phyloP scores from a whole-genome alignment of 192 early-diverging fungal species.

The Umbelopsis ramanniana region DNA sequence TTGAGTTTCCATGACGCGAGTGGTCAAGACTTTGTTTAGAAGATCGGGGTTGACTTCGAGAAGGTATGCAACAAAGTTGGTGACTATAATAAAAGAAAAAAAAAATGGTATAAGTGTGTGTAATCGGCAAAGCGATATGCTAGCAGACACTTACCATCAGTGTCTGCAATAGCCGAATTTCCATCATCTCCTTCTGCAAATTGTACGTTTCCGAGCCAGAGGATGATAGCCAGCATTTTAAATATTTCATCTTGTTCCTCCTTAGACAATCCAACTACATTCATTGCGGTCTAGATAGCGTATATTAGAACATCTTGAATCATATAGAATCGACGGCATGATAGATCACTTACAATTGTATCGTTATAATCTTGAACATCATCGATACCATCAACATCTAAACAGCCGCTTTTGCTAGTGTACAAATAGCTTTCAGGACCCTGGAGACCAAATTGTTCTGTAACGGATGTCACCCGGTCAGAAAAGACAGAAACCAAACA shows the following conservation, averaged over 20 bases:
- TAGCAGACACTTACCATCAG: slow-evolving; percentile 47
- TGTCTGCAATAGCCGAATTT: slow-evolving; percentile 63
- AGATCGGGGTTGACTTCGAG: slow-evolving; percentile 65
- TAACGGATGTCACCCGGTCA: background rate
- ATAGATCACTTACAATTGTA: slow-evolving; percentile 64
- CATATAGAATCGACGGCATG: too few relatives aligned
- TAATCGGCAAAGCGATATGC: background rate
- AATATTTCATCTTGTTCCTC: slow-evolving; percentile 87
- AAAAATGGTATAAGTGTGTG: background rate
- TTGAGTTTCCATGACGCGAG: slow-evolving; percentile 74
- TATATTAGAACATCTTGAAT: too few relatives aligned
- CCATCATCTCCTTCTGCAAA: slow-evolving; percentile 87
- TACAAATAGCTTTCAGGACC: slow-evolving; percentile 81
- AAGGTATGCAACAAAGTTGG: slow-evolving; percentile 74
- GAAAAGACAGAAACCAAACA: background rate
- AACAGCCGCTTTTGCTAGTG: slow-evolving; percentile 72
- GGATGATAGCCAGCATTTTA: slow-evolving; percentile 89
- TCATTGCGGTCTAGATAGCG: slow-evolving; percentile 76
- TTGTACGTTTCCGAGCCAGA: slow-evolving; percentile 95
- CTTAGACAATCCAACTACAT: slow-evolving; percentile 82
- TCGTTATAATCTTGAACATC: slow-evolving; percentile 86
- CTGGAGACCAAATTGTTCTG: slow-evolving; percentile 68
- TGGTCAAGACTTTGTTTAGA: slow-evolving; percentile 68
- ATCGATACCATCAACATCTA: slow-evolving; percentile 92
- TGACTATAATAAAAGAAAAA: slow-evolving; percentile 47